Evolutionary conservation across 345 rosid species (phyloP), one percentile per base, ranked within the genome.

Genomic region (Luvunga scandens): DNA sequence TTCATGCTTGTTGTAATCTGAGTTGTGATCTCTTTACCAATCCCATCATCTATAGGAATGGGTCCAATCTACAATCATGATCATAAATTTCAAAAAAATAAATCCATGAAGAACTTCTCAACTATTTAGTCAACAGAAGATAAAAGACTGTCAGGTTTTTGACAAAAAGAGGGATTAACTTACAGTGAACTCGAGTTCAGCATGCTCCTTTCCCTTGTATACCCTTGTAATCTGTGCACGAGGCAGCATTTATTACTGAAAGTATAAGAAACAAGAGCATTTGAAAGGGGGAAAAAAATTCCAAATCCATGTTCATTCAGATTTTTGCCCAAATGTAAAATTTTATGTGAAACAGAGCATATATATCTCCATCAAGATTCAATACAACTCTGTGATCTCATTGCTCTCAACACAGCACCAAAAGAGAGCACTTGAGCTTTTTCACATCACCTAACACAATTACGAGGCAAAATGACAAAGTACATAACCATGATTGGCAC

Each of bases 171-270:
- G 71, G 79, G 75, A 81, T 77, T n/a, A 59, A 79, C 97, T 85
- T 81, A 95, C 99, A 73, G 83, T 91, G 90, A 92, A 95, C 88
- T 93, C 99, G 77, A 93, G 86, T 83, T 95, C 98, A 79, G 87
- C 93, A 90, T 95, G 92, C 69, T 93, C 91, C 83, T 91, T 93
- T 73, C 84, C 94, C 85, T 87, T 93, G 91, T 93, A 95, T 72
- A 91, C 89, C 84, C 99, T 90, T 55, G 96, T 89, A 83, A 89
- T 80, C 98, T 94, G 86, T 67, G 73, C 55, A 72, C 25, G 21
- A 80, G 66, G 81, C 42, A 59, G 63, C 65, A 82, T 71, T 38
- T 74, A 64, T 84, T 39, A 80, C 55, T 50, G 34, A 72, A 78
- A 73, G 59, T 73, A 75, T 18, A 63, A 56, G 24, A 50, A 61